Evolutionary conservation across 2,329 filamentous ascomycete genomes (phyloP).

Genomic region (Trichoderma aggressivum): DNA sequence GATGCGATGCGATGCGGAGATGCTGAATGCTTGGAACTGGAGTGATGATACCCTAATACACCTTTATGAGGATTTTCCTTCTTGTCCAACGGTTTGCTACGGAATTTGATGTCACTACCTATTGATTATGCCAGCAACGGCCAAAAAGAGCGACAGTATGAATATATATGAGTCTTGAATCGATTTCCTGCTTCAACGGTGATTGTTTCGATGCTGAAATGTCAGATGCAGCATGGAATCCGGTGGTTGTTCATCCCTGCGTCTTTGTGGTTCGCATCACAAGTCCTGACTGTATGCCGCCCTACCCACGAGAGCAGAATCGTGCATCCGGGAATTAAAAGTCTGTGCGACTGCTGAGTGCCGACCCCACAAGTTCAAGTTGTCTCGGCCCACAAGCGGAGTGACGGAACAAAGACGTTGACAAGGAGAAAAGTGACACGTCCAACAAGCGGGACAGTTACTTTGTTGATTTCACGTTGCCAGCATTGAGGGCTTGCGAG

Average conservation of each 20-base stretch:
- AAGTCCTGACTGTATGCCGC: neutral
- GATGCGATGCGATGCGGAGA: neutral
- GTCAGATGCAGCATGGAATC: neutral
- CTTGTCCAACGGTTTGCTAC: neutral
- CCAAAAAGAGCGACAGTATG: neutral
- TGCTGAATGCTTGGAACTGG: neutral
- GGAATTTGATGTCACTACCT: neutral
- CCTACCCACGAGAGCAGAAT: neutral
- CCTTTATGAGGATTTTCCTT: neutral
- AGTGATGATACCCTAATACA: conserved; percentile 14
- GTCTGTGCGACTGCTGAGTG: neutral
- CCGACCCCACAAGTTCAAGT: neutral
- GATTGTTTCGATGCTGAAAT: neutral
- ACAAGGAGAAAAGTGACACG: neutral
- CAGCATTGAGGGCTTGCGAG: neutral
- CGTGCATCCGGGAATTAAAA: neutral
- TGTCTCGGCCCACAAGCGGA: neutral
- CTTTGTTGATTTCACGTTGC: neutral
- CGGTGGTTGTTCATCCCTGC: neutral
- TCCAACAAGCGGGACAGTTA: neutral
- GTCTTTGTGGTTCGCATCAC: neutral
- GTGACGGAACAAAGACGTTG: neutral
- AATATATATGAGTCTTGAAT: neutral
- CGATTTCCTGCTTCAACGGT: neutral
- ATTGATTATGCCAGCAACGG: neutral